Evolutionary conservation across 176 grass and related monocot species (phyloP).

Genomic region (Carex parvula): DNA sequence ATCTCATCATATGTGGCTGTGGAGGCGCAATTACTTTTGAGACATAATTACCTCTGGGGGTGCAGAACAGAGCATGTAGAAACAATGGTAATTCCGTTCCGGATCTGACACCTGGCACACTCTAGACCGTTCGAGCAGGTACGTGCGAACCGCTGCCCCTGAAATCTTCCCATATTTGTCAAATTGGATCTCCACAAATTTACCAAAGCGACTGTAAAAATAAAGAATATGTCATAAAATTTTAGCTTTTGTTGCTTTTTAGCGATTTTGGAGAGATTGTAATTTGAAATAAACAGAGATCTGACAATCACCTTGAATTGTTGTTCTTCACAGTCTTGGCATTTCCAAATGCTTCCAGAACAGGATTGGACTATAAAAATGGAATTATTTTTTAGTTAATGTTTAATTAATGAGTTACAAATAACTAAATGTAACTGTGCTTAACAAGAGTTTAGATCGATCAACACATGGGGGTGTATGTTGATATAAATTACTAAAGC

Average conservation of each 20-base stretch:
- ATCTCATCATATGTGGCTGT: neutral
- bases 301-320: conserved; percentile 65
- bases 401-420: neutral
- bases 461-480: neutral
- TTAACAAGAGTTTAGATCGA: neutral
- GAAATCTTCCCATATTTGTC: conserved; percentile 92
- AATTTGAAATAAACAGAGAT: conserved; percentile 2
- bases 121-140: conserved; percentile 79
- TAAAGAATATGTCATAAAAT: neutral
- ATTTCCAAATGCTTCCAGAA: conserved; percentile 95
- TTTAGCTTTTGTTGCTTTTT: neutral
- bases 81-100: conserved; percentile 97
- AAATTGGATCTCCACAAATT: conserved; percentile 98
- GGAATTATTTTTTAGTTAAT: conserved; percentile 24
- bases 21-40: neutral
- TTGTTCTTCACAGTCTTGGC: conserved; percentile 95
- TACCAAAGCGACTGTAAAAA: conserved; percentile 75
- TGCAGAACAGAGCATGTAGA: conserved; percentile 89
- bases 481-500: neutral
- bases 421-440: neutral
- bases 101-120: conserved; percentile 91
- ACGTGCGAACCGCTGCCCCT: conserved; percentile 78
- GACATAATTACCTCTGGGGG: conserved; percentile 59
- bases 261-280: neutral
- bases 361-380: conserved; percentile 77